Percentiles rank a stretch among this genome's conserved stretches.
These are phyloP conservation scores for Chytridium lagenaria DNA, from an alignment of 371 early-diverging fungal genomes.

Conservation along the genomic window DNA sequence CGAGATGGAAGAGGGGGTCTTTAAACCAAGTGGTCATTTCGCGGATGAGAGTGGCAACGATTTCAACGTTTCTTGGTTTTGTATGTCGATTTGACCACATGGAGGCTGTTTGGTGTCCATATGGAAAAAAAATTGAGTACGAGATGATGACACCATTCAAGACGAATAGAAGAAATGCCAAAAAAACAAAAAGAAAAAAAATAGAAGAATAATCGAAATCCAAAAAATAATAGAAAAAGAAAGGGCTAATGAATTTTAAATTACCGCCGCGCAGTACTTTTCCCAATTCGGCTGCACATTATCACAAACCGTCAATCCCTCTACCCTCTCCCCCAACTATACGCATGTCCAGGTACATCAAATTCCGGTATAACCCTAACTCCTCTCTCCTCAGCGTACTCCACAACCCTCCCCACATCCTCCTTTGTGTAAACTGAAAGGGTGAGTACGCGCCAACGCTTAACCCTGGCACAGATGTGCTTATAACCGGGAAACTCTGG, in stretches of 20 bases:
- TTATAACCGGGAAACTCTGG: slow-evolving; percentile 32
- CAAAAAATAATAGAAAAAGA: too few species aligned
- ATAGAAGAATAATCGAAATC: too few species aligned
- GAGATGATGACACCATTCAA: too few species aligned
- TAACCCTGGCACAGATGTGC: slow-evolving; percentile 17
- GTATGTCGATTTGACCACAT: slow-evolving; percentile 29
- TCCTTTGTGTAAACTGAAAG: slow-evolving; percentile 30
- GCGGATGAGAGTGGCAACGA: not conserved
- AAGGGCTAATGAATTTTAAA: too few species aligned
- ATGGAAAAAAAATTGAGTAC: too few species aligned
- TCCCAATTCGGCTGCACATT: slow-evolving; percentile 22
- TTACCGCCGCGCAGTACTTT: slow-evolving; percentile 25
- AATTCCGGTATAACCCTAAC: slow-evolving; percentile 47
- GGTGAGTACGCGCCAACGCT: slow-evolving; percentile 25
- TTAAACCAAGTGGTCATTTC: slow-evolving; percentile 20
- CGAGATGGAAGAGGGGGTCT: slow-evolving; percentile 21
- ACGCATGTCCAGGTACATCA: slow-evolving; percentile 42
- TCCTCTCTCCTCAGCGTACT: slow-evolving; percentile 39
- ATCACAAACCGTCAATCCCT: slow-evolving; percentile 29
- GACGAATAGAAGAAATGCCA: not conserved
- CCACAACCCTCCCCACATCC: slow-evolving; percentile 36
- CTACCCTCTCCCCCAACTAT: slow-evolving; percentile 23
- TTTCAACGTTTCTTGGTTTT: slow-evolving; percentile 9
- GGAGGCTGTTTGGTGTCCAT: too few species aligned
- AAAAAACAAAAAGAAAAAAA: not conserved